Conservation (phyloP, 768 basidiomycete genomes). For the Mycena olivaceomarginata region DNA sequence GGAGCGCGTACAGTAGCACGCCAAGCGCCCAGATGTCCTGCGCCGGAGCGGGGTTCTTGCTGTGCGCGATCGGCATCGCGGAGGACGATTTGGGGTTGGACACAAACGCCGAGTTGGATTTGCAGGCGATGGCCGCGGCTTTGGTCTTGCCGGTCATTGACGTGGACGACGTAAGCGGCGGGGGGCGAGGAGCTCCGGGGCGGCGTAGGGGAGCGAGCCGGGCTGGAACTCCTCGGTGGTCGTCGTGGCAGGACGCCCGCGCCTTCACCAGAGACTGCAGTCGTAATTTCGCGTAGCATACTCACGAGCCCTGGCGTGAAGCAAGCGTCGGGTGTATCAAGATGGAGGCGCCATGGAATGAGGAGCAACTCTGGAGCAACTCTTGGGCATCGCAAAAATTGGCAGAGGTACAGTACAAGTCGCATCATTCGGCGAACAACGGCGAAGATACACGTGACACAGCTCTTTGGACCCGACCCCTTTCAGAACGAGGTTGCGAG, state of each 20-base stretch:
- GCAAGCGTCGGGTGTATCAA: too few relatives aligned
- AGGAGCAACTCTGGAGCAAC: too few relatives aligned
- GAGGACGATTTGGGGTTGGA: neutral
- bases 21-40: constrained; percentile 99
- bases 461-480: too few relatives aligned
- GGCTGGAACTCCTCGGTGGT: constrained; percentile 72
- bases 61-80: constrained; percentile 13
- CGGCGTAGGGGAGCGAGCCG: constrained; percentile 93
- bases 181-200: constrained; percentile 90
- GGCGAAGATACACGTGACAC: too few relatives aligned
- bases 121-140: constrained; percentile 52
- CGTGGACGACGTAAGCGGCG: constrained; percentile 32
- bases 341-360: too few relatives aligned
- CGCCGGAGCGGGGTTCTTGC: constrained; percentile 72
- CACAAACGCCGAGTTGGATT: constrained; percentile 39
- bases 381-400: too few relatives aligned
- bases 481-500: too few relatives aligned
- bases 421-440: too few relatives aligned
- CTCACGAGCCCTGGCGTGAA: too few relatives aligned
- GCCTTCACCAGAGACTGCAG: too few relatives aligned
- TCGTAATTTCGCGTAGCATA: too few relatives aligned
- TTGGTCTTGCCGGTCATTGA: constrained; percentile 52
- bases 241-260: constrained; percentile 60
- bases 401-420: too few relatives aligned
- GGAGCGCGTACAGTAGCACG: constrained; percentile 89